phyloP scores from a whole-genome alignment of 176 grass and related monocot genomes.

The Carex cristatella region DNA sequence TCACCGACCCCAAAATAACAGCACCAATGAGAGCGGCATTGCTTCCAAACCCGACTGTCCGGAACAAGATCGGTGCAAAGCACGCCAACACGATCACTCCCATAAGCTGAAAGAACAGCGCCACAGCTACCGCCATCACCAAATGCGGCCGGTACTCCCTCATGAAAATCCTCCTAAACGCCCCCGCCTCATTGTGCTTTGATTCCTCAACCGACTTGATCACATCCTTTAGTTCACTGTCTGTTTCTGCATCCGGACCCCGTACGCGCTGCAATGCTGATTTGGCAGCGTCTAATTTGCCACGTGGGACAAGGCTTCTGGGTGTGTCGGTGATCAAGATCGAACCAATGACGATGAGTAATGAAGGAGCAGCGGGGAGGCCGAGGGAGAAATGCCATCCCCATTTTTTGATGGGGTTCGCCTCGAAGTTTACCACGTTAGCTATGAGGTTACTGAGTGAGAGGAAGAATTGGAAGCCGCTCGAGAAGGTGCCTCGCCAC shows the following conservation, averaged over 20 bases:
- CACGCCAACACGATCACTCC: neutral
- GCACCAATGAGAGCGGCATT: neutral
- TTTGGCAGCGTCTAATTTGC: constrained; percentile 29
- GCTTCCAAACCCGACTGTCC: constrained; percentile 6
- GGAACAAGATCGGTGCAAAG: constrained; percentile 4
- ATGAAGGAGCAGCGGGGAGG: constrained; percentile 45
- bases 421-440: constrained; percentile 53
- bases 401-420: constrained; percentile 27
- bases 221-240: constrained; percentile 50
- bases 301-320: constrained; percentile 59
- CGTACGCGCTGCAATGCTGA: constrained; percentile 46
- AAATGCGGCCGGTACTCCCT: constrained; percentile 14
- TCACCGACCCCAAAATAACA: neutral
- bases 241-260: constrained; percentile 44
- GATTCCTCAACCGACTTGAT: constrained; percentile 22
- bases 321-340: constrained; percentile 73
- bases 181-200: constrained; percentile 31
- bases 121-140: neutral
- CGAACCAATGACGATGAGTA: constrained; percentile 50
- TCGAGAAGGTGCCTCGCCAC: constrained; percentile 57
- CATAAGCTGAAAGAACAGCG: neutral
- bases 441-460: constrained; percentile 37
- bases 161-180: constrained; percentile 16
- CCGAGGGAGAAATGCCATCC: constrained; percentile 79
- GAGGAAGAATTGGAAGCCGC: constrained; percentile 73